These are phyloP conservation scores for Somion occarium DNA, from an alignment of 1,284 basidiomycete species.

Conservation along the genomic window DNA sequence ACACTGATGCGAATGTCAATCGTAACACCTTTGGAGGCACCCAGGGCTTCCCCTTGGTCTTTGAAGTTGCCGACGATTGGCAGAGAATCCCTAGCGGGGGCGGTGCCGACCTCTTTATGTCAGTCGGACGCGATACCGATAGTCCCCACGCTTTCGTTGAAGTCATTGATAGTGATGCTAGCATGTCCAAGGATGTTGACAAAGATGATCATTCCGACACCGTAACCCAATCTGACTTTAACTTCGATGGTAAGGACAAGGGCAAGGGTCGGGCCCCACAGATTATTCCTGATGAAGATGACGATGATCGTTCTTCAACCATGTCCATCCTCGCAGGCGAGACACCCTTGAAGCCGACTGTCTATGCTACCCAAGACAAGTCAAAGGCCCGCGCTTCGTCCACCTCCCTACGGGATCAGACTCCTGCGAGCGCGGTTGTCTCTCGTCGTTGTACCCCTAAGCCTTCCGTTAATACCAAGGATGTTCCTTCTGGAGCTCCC, in stretches of 20 bases:
- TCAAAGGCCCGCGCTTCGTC: slow-evolving; percentile 10
- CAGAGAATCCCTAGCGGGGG: slow-evolving; percentile 38
- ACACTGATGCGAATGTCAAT: slow-evolving; percentile 16
- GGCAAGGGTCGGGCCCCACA: slow-evolving; percentile 46
- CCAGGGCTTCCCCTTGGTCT: slow-evolving; percentile 28
- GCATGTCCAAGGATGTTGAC: slow-evolving; percentile 21
- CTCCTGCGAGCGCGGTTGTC: slow-evolving; percentile 5
- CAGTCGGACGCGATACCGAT: slow-evolving; percentile 19
- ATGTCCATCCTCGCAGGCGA: slow-evolving; percentile 51
- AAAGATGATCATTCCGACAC: slow-evolving; percentile 13
- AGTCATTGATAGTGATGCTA: slow-evolving; percentile 46
- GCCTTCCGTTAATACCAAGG: slow-evolving; percentile 10
- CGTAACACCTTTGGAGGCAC: slow-evolving; percentile 49
- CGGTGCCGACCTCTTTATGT: slow-evolving; percentile 10
- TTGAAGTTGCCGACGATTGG: slow-evolving; percentile 68
- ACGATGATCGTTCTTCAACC: slow-evolving; percentile 34
- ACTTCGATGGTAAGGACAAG: slow-evolving; percentile 32
- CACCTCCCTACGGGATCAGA: slow-evolving; percentile 6
- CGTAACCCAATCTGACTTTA: slow-evolving; percentile 15
- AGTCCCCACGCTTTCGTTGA: slow-evolving; percentile 64
- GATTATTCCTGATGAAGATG: slow-evolving; percentile 38
- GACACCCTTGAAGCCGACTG: slow-evolving; percentile 47
- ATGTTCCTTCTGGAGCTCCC: slow-evolving; percentile 22
- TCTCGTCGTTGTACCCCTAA: slow-evolving; percentile 17
- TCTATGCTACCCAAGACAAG: slow-evolving; percentile 42